Percentiles rank a stretch among this genome's conserved stretches.
These are phyloP conservation scores for Metroxylon sagu DNA, from an alignment of 176 grass and related monocot species.

Conservation along the genomic window DNA sequence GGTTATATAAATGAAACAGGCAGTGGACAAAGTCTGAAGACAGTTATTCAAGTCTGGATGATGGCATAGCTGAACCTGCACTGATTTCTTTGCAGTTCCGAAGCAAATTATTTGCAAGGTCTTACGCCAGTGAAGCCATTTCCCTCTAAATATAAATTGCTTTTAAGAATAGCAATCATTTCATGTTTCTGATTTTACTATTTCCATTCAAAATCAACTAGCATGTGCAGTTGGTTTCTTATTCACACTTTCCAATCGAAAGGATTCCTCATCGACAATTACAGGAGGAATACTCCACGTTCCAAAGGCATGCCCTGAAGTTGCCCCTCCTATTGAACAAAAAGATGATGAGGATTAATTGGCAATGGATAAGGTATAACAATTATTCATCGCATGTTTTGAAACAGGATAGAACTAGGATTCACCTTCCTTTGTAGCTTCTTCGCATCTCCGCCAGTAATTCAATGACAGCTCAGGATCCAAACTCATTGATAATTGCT, in stretches of 20 bases:
- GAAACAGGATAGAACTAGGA: conserved; percentile 5
- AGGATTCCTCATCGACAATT: conserved; percentile 64
- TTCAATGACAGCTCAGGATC: conserved; percentile 43
- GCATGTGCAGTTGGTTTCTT: neutral
- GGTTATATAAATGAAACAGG: no score
- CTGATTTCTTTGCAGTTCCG: no score
- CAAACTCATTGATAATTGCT: conserved; percentile 50
- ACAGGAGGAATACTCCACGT: conserved; percentile 81
- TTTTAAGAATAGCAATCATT: no score
- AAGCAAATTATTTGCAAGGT: no score
- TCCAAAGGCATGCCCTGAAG: conserved; percentile 52
- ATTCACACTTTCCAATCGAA: conserved; percentile 32
- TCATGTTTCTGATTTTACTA: no score
- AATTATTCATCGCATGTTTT: conserved; percentile 1
- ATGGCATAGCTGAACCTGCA: no score
- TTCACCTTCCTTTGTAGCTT: conserved; percentile 80
- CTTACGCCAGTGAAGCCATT: no score
- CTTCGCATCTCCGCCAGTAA: conserved; percentile 84
- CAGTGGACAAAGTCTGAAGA: no score
- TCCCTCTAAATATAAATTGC: no score
- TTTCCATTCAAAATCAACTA: no score
- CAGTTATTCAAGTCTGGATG: no score
- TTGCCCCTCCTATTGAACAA: conserved; percentile 42
- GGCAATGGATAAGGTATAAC: conserved; percentile 5
- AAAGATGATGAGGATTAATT: neutral